phyloP scores from a whole-genome alignment of 257 asterid species.

The Solanum paucissectum region DNA sequence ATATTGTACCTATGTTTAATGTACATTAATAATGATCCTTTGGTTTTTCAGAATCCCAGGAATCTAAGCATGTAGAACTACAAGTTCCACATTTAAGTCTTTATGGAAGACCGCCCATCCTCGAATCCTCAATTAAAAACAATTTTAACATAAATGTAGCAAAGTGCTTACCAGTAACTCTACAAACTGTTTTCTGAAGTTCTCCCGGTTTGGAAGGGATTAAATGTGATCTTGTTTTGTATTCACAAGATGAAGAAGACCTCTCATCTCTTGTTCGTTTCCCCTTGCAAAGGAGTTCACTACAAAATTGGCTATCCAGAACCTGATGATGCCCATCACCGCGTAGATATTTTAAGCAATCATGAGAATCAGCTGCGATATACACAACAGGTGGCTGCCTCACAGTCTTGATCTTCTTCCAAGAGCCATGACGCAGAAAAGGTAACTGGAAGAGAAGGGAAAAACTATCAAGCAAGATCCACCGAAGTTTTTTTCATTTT shows the following conservation, averaged over 20 bases:
- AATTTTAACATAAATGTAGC: neutral
- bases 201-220: neutral
- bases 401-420: conserved; percentile 20
- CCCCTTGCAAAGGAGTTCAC: conserved; percentile 6
- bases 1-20: neutral
- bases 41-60: neutral
- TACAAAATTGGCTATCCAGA: conserved; percentile 3
- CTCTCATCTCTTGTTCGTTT: conserved; percentile 16
- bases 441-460: conserved; percentile 7
- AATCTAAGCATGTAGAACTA: neutral
- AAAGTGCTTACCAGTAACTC: conserved; percentile 4
- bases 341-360: conserved; percentile 10
- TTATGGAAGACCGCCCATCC: neutral
- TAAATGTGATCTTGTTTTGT: conserved; percentile 11
- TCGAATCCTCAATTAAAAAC: neutral
- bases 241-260: conserved; percentile 10
- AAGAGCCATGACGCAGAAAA: conserved; percentile 18
- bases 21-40: neutral
- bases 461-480: neutral
- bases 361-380: conserved; percentile 21
- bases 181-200: conserved; percentile 6
- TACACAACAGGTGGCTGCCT: conserved; percentile 14
- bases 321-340: neutral
- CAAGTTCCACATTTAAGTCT: neutral
- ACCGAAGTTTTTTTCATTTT: neutral